Conservation (phyloP, 2,329 filamentous ascomycete species). For the Hymenotorrendiella dingleyae region DNA sequence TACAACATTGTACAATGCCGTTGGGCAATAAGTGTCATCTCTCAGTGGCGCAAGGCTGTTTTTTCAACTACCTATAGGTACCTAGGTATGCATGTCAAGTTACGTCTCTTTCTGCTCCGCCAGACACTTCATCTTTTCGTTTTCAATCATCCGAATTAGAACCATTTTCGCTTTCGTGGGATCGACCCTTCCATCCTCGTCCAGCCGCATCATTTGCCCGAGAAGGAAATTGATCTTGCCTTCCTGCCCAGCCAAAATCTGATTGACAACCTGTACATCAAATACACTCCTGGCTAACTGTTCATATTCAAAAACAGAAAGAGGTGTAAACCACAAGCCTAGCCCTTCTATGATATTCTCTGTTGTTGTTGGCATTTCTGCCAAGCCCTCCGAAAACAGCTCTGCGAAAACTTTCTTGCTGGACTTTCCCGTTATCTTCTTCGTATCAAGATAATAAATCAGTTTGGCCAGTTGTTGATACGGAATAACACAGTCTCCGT, state of each 20-base stretch:
- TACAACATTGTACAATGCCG: no score
- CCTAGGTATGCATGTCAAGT: no score
- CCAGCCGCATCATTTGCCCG: slow-evolving; percentile 60
- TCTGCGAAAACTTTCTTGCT: slow-evolving; percentile 54
- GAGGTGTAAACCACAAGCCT: slow-evolving; percentile 46
- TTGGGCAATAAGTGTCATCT: no score
- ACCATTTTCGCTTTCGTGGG: slow-evolving; percentile 50
- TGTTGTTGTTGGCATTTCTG: slow-evolving; percentile 34
- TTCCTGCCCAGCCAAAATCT: slow-evolving; percentile 53
- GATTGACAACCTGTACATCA: slow-evolving; percentile 49
- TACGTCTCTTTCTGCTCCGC: no score
- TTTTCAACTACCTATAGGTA: no score
- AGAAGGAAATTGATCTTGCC: slow-evolving; percentile 66
- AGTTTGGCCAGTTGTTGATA: slow-evolving; percentile 35
- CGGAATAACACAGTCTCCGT: slow-evolving; percentile 24
- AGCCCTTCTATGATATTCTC: slow-evolving; percentile 49
- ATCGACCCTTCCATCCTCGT: slow-evolving; percentile 56
- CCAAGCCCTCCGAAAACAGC: slow-evolving; percentile 41
- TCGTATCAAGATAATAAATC: slow-evolving; percentile 37
- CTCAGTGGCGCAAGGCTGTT: no score
- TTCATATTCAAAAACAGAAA: slow-evolving; percentile 51
- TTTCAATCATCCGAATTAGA: slow-evolving; percentile 43
- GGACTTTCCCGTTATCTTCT: slow-evolving; percentile 45
- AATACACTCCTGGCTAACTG: slow-evolving; percentile 48
- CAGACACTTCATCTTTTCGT: slow-evolving; percentile 11